Base-by-base conservation (phyloP, 2,329 filamentous ascomycete genomes). In the Aaosphaeria arxii region DNA sequence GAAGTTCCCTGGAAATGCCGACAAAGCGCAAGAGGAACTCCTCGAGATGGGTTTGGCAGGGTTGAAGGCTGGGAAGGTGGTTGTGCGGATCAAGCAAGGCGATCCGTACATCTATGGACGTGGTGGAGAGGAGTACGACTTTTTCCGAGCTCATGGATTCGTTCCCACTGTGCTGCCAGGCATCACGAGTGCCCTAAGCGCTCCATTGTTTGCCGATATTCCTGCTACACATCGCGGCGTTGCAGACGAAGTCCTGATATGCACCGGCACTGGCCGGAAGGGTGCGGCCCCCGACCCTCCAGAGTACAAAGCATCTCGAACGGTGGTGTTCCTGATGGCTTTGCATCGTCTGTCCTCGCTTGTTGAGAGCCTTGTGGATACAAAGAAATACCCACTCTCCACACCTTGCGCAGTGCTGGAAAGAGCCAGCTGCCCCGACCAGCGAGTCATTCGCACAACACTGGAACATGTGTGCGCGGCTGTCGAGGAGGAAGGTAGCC, bases 1-100 rank as follows among this genome's bases (percentile, higher is more conserved):
- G 63, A 99, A 99, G 69, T 99, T 99, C 71, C 94, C 94, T 1
- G 94, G 94, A 24, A 97, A 99, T 70, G 94, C 94, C 38, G 94
- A 99, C 59, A 84, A 84, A 40, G 94, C 94, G 0, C 94, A 99
- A 67, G 85, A 91, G 63, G 94, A 99, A 71, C 83, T 99, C 4
- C 81, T 95, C 3, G 79, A 85, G 45, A 80, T 89, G 59, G 94
- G 90, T 0, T 77, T 96, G 2, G 81, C 82, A 3, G 90, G 84
- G 2, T 60, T 88, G 17, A 73, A 77, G 42, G 74, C 78, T 17
- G 94, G 94, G 9, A 84, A 88, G 66, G 88, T 83, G 1, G 94
- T 99, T 0, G 78, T 99, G 32, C 82, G 94, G 3, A 77, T 99
- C 40, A 99, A 99, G 74, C 94, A 99, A 69, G 94, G 94, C 41